Percentiles rank a stretch among this genome's conserved stretches.
Conservation (phyloP, 1,284 basidiomycete genomes). For the Malassezia sympodialis region DNA sequence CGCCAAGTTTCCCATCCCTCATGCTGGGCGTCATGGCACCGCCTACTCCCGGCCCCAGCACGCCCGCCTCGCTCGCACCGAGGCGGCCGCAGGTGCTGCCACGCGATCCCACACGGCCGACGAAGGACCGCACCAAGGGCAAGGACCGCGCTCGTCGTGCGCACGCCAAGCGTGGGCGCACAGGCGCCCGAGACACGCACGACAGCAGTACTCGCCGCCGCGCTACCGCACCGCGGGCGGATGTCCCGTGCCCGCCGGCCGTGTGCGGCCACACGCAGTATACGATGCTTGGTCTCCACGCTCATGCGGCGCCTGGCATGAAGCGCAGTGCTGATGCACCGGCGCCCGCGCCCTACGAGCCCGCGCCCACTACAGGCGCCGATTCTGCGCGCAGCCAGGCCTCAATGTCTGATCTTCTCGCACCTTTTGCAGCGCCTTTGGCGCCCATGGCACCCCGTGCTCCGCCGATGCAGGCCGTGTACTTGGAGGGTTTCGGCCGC, state of each 20-base stretch:
- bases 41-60: not conserved
- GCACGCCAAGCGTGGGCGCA: not conserved
- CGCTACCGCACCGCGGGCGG: not conserved
- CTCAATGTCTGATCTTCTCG: not conserved
- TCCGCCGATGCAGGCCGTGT: not conserved
- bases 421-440: not conserved
- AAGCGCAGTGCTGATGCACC: not conserved
- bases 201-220: not conserved
- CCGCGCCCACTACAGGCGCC: not conserved
- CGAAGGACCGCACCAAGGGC: not conserved
- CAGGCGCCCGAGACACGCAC: not conserved
- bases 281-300: not conserved
- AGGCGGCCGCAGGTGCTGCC: not conserved
- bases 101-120: not conserved
- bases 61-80: not conserved
- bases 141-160: not conserved
- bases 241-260: not conserved
- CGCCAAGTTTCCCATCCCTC: not conserved
- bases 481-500: slow-evolving; percentile 12
- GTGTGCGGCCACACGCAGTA: slow-evolving; percentile 15
- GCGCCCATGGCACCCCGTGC: not conserved
- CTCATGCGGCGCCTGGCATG: slow-evolving; percentile 9
- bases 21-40: not conserved
- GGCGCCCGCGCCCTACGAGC: not conserved
- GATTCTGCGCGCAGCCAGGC: not conserved